Evolutionary conservation across 129 eudicot species (phyloP), one percentile per base, ranked within the genome.

Genomic region (Pulicaria dysenterica): DNA sequence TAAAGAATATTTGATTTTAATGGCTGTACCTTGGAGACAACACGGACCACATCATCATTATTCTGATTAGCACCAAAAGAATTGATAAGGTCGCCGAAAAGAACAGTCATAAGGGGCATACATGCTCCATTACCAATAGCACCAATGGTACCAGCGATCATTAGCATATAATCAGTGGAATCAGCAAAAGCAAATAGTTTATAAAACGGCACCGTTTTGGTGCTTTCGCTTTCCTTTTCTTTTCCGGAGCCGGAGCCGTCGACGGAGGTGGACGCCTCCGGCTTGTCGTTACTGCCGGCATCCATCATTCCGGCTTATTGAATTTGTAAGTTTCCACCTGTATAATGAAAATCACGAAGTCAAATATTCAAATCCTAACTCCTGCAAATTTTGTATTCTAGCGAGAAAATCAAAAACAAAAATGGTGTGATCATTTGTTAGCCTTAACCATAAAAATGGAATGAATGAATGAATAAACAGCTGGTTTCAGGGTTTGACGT

Each of bases 111-210:
- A 17, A 69, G 24, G 6, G 74, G 74, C 59, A 9, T 14, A 12
- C 64, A 69, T 54, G 38, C 9, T 69, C 74, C 74, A 17, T 69
- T 69, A 39, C 40, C 51, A 19, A 69, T 69, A 47, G 51, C 63
- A 40, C 74, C 74, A 54, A 69, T 40, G 7, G 74, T 69, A 53
- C 74, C 74, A 12, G 2, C 17, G 3, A 53, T 39, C 74, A 69
- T 69, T 50, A 69, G 11, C 14, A 69, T 15, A 49, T 69, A 9
- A 53, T 69, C 74, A 37, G 36, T 53, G 8, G 41, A 69, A 54
- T 69, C 74, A 1, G 74, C 74, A 69, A 15, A 69, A 10, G 74
- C 74, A 9, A 69, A 69, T 5, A 69, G 63, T 63, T 69, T 69
- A 69, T 69, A 69, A 51, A 69, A 69, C 13, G 53, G 64, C 4